Evolutionary conservation across 2,329 filamentous ascomycete genomes (phyloP).

Genomic region (Apiospora koreana): DNA sequence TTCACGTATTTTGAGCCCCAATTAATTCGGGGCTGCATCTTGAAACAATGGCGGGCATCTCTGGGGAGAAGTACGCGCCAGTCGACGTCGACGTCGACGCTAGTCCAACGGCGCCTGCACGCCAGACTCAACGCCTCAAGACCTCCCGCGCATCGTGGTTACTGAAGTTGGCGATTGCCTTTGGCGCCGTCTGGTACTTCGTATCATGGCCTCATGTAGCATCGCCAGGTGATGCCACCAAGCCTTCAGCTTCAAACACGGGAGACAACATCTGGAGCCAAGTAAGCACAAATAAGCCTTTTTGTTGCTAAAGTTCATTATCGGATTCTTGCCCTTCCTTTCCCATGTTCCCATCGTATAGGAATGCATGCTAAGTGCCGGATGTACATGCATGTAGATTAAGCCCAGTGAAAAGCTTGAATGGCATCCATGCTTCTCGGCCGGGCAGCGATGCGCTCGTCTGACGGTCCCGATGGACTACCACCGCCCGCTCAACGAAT

Average conservation of each 20-base stretch:
- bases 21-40: neutral
- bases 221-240: neutral
- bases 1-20: neutral
- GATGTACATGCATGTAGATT: slow-evolving; percentile 35
- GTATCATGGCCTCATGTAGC: neutral
- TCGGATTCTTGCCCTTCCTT: neutral
- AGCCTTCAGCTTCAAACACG: neutral
- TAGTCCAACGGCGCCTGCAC: neutral
- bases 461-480: slow-evolving; percentile 51
- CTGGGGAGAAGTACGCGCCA: neutral
- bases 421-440: slow-evolving; percentile 42
- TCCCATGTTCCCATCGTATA: neutral
- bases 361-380: neutral
- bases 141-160: neutral
- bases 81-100: neutral
- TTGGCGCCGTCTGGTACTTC: neutral
- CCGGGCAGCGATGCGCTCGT: slow-evolving; percentile 37
- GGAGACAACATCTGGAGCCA: slow-evolving; percentile 4
- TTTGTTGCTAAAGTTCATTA: neutral
- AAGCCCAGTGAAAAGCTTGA: slow-evolving; percentile 43
- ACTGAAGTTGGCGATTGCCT: neutral
- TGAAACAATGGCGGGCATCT: neutral
- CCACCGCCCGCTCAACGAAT: slow-evolving; percentile 39
- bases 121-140: neutral
- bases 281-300: neutral